Evolutionary conservation across 148 eudicot genomes (phyloP).

Genomic region (Fagopyrum esculentum): DNA sequence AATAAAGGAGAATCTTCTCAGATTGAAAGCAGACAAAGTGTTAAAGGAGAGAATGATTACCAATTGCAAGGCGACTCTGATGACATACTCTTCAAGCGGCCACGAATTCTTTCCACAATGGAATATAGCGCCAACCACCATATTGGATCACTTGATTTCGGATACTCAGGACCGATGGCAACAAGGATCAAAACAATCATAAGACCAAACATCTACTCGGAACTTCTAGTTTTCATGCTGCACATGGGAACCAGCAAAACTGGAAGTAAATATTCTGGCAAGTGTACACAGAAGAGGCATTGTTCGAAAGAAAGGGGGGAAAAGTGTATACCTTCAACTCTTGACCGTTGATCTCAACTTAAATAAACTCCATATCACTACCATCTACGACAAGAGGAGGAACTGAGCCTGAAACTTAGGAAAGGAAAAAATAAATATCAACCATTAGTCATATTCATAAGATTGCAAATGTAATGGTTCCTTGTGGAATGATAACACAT

Average conservation of each 20-base stretch:
- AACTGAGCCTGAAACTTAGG: conserved; percentile 39
- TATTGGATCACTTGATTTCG: conserved; percentile 18
- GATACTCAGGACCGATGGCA: conserved; percentile 3
- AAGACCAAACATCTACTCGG: not conserved
- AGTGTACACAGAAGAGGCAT: not conserved
- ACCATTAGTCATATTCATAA: not conserved
- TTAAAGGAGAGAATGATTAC: conserved; percentile 28
- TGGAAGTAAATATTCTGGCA: not conserved
- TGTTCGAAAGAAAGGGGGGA: not conserved
- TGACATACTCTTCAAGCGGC: conserved; percentile 88
- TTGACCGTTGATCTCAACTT: conserved; percentile 54
- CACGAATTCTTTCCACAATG: conserved; percentile 79
- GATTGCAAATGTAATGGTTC: not conserved
- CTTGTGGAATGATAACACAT: not conserved
- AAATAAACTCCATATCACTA: conserved; percentile 61
- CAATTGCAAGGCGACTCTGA: conserved; percentile 60
- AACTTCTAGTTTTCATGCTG: not conserved
- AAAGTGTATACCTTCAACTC: conserved; percentile 47
- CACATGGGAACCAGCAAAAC: not conserved
- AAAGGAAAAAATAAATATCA: not conserved
- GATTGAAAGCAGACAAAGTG: not conserved
- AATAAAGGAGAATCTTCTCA: not conserved
- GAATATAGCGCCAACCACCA: conserved; percentile 71
- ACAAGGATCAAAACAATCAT: not conserved
- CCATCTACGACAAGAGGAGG: conserved; percentile 80